Evolutionary conservation across 768 basidiomycete species (phyloP).

Genomic region (Panaeolus cyanescens): DNA sequence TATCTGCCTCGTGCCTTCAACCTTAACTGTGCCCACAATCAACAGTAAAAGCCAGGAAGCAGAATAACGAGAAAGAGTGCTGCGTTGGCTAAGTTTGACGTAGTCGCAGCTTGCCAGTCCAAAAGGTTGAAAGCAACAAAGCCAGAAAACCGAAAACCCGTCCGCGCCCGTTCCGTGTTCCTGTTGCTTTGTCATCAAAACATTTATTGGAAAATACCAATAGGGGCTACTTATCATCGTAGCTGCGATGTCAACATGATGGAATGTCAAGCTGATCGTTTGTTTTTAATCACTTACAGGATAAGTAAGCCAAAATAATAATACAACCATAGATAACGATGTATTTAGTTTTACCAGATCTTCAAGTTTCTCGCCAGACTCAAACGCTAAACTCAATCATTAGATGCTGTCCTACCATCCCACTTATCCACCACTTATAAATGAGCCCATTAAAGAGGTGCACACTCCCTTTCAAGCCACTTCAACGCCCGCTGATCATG

Average conservation of each 20-base stretch:
- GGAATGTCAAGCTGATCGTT: neutral
- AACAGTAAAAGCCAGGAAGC: neutral
- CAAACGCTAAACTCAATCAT: too few species aligned
- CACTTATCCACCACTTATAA: neutral
- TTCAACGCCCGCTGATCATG: constrained; percentile 58
- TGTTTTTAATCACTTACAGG: neutral
- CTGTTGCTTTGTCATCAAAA: neutral
- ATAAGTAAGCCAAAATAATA: too few species aligned
- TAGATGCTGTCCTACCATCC: too few species aligned
- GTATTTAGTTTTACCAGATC: too few species aligned
- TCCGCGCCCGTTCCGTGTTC: neutral
- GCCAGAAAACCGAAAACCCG: neutral
- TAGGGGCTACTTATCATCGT: neutral
- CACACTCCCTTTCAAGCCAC: constrained; percentile 66
- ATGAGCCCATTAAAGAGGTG: constrained; percentile 30
- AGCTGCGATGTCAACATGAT: neutral
- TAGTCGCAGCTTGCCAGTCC: neutral
- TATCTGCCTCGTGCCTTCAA: neutral
- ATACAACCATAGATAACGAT: too few species aligned
- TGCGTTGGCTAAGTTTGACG: neutral
- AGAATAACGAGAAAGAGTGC: neutral
- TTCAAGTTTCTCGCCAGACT: too few species aligned
- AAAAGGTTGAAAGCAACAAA: neutral
- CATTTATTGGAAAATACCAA: neutral
- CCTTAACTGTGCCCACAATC: neutral